Evolutionary conservation across 2,329 filamentous ascomycete genomes (phyloP).

Genomic region (Neurospora sp.): DNA sequence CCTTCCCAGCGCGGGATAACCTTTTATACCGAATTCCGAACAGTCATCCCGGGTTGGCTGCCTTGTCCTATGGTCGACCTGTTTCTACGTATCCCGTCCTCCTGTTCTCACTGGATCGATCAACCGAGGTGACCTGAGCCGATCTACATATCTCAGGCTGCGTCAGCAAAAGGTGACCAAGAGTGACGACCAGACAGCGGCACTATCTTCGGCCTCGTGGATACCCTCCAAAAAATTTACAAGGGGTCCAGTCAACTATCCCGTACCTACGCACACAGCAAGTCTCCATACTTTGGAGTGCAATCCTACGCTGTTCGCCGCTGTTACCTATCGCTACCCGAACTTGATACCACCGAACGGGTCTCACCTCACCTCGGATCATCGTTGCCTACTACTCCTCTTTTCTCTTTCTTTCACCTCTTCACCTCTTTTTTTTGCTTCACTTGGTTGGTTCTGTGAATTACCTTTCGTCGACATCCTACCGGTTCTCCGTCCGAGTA

Average conservation of each 20-base stretch:
- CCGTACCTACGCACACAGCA: background rate
- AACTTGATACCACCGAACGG: background rate
- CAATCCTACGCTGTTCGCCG: background rate
- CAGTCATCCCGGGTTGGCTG: background rate
- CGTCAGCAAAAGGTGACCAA: background rate
- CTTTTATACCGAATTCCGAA: background rate
- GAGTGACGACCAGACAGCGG: background rate
- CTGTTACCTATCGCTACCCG: background rate
- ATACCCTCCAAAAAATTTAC: background rate
- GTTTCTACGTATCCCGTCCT: background rate
- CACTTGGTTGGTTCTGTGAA: background rate
- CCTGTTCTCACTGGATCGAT: background rate
- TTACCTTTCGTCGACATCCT: background rate
- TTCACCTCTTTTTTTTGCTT: background rate
- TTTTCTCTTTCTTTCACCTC: background rate
- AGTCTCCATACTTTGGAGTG: background rate
- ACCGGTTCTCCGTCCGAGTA: background rate
- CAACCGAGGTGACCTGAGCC: background rate
- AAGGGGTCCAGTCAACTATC: background rate
- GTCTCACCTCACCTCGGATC: background rate
- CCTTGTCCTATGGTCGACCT: background rate
- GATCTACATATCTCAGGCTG: background rate
- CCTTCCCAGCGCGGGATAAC: background rate
- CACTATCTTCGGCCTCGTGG: background rate
- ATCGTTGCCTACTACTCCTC: background rate